Evolutionary conservation across 2,329 filamentous ascomycete species (phyloP).

Genomic region (Pestalotiopsis fici): DNA sequence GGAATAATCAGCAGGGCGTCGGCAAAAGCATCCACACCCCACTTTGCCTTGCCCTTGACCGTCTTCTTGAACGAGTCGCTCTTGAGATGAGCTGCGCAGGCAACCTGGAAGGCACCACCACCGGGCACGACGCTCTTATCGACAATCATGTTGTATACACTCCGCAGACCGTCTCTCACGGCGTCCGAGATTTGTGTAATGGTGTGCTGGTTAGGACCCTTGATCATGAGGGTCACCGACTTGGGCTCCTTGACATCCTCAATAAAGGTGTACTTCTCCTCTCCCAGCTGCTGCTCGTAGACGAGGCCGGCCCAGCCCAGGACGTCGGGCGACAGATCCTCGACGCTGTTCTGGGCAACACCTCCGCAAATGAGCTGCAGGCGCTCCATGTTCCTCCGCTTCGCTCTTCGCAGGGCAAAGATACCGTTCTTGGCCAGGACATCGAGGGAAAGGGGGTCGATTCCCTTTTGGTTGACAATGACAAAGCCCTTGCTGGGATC

Average conservation of each 20-base stretch:
- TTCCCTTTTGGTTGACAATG: conserved; percentile 98
- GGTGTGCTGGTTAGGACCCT: conserved; percentile 95
- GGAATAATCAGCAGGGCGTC: conserved; percentile 94
- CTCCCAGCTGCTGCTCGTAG: conserved; percentile 95
- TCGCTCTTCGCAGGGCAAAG: conserved; percentile 87
- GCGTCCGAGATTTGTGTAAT: conserved; percentile 97
- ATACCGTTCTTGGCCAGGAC: conserved; percentile 98
- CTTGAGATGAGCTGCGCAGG: conserved; percentile 83
- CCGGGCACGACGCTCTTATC: conserved; percentile 94
- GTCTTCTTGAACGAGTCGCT: conserved; percentile 85
- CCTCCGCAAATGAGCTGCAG: conserved; percentile 94
- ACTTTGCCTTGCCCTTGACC: conserved; percentile 98
- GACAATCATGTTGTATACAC: conserved; percentile 99
- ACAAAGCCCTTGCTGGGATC: conserved; percentile 96
- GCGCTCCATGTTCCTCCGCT: conserved; percentile 98
- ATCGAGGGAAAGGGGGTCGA: conserved; percentile 93
- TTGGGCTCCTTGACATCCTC: conserved; percentile 99
- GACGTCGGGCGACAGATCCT: conserved; percentile 83
- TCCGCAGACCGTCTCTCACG: conserved; percentile 89
- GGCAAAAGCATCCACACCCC: conserved; percentile 90
- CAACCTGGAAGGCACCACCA: conserved; percentile 93
- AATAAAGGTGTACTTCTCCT: conserved; percentile 99
- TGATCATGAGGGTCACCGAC: conserved; percentile 96
- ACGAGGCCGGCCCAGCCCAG: conserved; percentile 96
- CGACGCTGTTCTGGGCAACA: conserved; percentile 90